phyloP scores from a whole-genome alignment of 148 eudicot genomes.

The Rhododendron ferrugineum region DNA sequence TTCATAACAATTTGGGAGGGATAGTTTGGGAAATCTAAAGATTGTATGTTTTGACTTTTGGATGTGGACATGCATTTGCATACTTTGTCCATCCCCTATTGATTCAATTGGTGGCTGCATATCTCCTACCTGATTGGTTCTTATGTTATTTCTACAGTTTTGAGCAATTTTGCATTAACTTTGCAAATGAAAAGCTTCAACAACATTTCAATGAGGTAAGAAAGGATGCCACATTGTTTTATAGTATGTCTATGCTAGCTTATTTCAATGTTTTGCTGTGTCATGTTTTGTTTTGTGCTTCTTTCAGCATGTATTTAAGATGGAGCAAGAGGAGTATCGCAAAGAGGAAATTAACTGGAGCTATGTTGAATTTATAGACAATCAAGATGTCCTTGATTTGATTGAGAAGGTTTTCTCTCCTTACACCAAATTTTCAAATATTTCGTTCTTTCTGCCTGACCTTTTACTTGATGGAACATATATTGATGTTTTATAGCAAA shows the following conservation, averaged over 20 bases:
- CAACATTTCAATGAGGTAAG: conserved; percentile 97
- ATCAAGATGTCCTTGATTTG: conserved; percentile 96
- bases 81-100: not conserved
- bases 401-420: conserved; percentile 73
- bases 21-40: not conserved
- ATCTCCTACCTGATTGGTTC: conserved; percentile 5
- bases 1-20: not conserved
- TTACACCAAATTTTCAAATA: not conserved
- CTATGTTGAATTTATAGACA: conserved; percentile 93
- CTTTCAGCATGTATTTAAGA: conserved; percentile 94
- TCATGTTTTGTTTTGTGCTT: conserved; percentile 15
- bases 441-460: not conserved
- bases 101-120: conserved; percentile 1
- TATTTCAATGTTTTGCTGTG: not conserved
- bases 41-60: not conserved
- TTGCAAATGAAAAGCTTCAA: conserved; percentile 98
- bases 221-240: not conserved
- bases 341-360: conserved; percentile 97
- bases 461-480: not conserved
- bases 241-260: not conserved
- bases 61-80: not conserved
- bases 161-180: conserved; percentile 99
- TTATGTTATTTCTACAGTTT: conserved; percentile 47
- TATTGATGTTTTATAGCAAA: not conserved
- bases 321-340: conserved; percentile 99